Conservation (phyloP, 1,284 basidiomycete genomes). For the Ustilago trichophora region DNA sequence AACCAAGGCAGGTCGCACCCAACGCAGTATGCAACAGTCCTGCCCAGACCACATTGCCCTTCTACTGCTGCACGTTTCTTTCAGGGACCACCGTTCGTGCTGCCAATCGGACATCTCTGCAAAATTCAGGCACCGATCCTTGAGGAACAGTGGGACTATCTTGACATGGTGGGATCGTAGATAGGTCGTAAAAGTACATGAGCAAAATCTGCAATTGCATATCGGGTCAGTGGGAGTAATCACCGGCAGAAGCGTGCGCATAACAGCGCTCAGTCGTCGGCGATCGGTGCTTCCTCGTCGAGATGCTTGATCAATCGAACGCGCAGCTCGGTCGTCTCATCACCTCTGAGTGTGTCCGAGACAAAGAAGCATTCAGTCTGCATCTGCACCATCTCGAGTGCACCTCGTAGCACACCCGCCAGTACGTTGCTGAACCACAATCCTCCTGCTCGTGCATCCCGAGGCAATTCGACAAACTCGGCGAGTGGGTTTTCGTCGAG, state of each 20-base stretch:
- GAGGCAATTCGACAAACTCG: constrained; percentile 96
- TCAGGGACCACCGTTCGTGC: too few relatives aligned
- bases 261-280: constrained; percentile 62
- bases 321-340: constrained; percentile 91
- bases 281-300: constrained; percentile 79
- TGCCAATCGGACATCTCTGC: too few relatives aligned
- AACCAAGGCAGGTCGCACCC: too few relatives aligned
- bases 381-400: constrained; percentile 99
- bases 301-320: constrained; percentile 89
- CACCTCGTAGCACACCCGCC: constrained; percentile 90
- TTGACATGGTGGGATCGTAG: not conserved
- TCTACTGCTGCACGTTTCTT: too few relatives aligned
- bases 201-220: too few relatives aligned
- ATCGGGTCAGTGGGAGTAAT: too few relatives aligned
- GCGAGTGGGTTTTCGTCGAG: constrained; percentile 96
- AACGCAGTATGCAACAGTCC: too few relatives aligned
- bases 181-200: constrained; percentile 7
- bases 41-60: too few relatives aligned
- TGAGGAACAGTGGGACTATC: too few relatives aligned
- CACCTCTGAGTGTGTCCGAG: constrained; percentile 88
- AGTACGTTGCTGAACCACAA: constrained; percentile 97
- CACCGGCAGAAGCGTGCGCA: too few relatives aligned
- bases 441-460: constrained; percentile 77
- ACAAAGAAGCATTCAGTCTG: constrained; percentile 91
- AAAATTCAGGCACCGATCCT: too few relatives aligned